These are phyloP conservation scores for Bocquillonia castaneifolia DNA, from an alignment of 441 rosid genomes.

Conservation along the genomic window DNA sequence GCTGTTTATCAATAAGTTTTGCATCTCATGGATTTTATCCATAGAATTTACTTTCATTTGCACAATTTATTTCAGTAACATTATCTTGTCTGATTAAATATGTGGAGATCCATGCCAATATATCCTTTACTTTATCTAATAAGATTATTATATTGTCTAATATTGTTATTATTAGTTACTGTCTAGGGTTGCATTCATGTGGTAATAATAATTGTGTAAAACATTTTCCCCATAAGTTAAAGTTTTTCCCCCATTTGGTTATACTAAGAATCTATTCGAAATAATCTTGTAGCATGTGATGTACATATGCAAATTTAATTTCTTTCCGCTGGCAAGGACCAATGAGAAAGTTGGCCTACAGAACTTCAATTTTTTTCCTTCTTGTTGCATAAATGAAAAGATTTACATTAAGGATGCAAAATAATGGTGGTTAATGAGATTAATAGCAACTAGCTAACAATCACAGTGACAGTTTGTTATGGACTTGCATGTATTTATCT, in stretches of 20 bases:
- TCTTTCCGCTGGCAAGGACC: neutral
- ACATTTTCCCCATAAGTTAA: neutral
- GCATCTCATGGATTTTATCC: too few relatives aligned
- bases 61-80: neutral
- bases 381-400: neutral
- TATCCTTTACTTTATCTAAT: neutral
- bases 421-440: neutral
- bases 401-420: neutral
- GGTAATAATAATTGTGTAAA: neutral
- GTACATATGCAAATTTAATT: neutral
- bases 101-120: neutral
- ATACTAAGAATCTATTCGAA: neutral
- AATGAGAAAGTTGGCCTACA: neutral
- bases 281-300: neutral
- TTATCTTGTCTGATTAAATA: neutral
- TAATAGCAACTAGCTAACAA: neutral
- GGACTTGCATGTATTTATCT: neutral
- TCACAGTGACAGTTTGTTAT: neutral
- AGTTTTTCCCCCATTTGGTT: neutral
- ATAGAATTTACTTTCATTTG: neutral
- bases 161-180: too few relatives aligned
- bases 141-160: neutral
- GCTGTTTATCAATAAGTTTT: too few relatives aligned
- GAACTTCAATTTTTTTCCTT: neutral
- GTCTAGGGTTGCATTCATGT: neutral